phyloP scores from a whole-genome alignment of 371 early-diverging fungal species.

The Fennellomyces sp. region DNA sequence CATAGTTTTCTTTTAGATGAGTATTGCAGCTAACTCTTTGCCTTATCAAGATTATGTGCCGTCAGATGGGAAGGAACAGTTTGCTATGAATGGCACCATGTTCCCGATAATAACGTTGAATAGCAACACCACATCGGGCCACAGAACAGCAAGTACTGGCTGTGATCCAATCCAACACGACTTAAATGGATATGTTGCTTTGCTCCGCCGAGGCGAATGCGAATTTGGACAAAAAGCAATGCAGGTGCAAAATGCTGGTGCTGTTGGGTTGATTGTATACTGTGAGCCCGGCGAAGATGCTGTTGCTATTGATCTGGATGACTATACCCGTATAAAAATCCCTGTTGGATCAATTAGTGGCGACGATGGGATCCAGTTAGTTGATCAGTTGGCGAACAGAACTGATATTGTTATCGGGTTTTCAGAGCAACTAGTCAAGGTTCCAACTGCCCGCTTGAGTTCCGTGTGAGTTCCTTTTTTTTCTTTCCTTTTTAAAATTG shows the following conservation, averaged over 20 bases:
- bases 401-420: background rate
- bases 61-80: conserved; percentile 1
- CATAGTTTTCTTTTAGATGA: background rate
- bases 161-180: conserved; percentile 19
- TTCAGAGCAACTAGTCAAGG: background rate
- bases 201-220: conserved; percentile 12
- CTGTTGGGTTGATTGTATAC: conserved; percentile 11
- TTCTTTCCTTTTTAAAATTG: too few species aligned
- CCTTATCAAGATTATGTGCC: background rate
- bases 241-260: conserved; percentile 20
- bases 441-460: conserved; percentile 3
- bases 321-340: conserved; percentile 8
- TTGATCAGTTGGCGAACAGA: background rate
- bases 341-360: conserved; percentile 15
- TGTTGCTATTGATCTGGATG: conserved; percentile 8
- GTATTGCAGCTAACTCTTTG: too few species aligned
- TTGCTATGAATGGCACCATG: background rate
- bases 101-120: background rate
- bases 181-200: conserved; percentile 15
- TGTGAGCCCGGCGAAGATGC: background rate
- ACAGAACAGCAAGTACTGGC: background rate
- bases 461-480: conserved; percentile 10
- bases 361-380: background rate
- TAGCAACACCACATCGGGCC: background rate
- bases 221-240: conserved; percentile 21